Evolutionary conservation across 345 rosid genomes (phyloP).

Genomic region (Psidium friedrichsthalianum): DNA sequence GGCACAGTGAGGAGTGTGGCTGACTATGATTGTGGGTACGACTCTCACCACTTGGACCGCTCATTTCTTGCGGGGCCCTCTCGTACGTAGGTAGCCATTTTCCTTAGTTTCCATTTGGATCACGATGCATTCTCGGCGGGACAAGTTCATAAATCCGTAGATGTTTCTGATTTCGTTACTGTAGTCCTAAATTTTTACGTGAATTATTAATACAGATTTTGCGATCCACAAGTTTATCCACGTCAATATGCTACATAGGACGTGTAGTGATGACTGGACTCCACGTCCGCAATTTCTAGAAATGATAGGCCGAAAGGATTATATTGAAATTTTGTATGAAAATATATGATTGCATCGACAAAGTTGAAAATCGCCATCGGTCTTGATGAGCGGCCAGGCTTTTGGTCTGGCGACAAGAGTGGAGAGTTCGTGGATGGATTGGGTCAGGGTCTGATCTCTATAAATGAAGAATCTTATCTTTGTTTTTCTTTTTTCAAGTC

Average conservation of each 20-base stretch:
- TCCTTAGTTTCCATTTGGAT: background rate
- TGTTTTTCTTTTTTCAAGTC: background rate
- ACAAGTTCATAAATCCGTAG: background rate
- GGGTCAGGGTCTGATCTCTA: fast-evolving
- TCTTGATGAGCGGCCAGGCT: background rate
- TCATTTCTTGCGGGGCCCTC: background rate
- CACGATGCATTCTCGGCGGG: background rate
- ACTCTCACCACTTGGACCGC: background rate
- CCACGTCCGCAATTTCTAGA: background rate
- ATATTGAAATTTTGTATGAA: background rate
- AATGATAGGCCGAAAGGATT: fast-evolving
- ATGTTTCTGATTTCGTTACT: fast-evolving
- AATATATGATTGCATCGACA: background rate
- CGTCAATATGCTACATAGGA: background rate
- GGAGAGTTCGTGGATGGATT: background rate
- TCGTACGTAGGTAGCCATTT: background rate
- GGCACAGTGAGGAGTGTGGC: background rate
- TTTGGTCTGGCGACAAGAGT: background rate
- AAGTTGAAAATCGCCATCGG: background rate
- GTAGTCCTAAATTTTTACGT: background rate
- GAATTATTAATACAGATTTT: fast-evolving
- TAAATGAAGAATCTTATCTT: background rate
- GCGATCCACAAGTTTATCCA: background rate
- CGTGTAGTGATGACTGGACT: fast-evolving
- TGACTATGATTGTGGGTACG: background rate